Percentiles rank a stretch among this genome's conserved stretches.
phyloP scores from a whole-genome alignment of 2,329 filamentous ascomycete genomes.

The Orbilia oligospora region DNA sequence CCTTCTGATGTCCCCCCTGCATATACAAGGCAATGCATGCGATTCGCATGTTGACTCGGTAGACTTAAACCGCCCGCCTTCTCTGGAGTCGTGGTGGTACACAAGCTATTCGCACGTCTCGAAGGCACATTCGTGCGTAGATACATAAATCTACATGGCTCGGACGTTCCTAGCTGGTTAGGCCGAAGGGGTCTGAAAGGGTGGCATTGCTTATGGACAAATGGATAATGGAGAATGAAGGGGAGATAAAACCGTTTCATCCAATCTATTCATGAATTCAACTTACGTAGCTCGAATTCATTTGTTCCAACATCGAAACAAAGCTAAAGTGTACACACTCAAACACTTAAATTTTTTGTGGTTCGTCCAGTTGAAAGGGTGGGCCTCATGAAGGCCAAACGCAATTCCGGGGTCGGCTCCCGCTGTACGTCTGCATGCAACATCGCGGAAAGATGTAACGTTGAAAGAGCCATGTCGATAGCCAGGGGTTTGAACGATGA shows the following conservation, averaged over 20 bases:
- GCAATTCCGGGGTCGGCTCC: constrained; percentile 25
- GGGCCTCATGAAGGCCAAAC: not conserved
- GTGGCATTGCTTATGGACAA: constrained; percentile 20
- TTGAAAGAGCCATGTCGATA: constrained; percentile 17
- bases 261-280: not conserved
- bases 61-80: constrained; percentile 2
- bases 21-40: constrained; percentile 27
- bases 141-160: not conserved
- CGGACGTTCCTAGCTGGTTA: not conserved
- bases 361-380: not conserved
- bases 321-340: not conserved
- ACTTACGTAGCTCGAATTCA: not conserved
- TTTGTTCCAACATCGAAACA: not conserved
- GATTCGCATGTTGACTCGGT: constrained; percentile 18
- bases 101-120: not conserved
- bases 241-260: constrained; percentile 18
- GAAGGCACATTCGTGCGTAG: no score
- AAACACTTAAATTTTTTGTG: not conserved
- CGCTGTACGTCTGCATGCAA: constrained; percentile 36
- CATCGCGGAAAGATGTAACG: constrained; percentile 55
- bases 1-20: not conserved
- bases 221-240: constrained; percentile 5
- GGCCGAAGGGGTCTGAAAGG: not conserved
- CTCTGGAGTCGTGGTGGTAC: not conserved
- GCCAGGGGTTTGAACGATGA: constrained; percentile 4